phyloP scores from a whole-genome alignment of 2,329 filamentous ascomycete genomes.

The Lizonia empirigonia region DNA sequence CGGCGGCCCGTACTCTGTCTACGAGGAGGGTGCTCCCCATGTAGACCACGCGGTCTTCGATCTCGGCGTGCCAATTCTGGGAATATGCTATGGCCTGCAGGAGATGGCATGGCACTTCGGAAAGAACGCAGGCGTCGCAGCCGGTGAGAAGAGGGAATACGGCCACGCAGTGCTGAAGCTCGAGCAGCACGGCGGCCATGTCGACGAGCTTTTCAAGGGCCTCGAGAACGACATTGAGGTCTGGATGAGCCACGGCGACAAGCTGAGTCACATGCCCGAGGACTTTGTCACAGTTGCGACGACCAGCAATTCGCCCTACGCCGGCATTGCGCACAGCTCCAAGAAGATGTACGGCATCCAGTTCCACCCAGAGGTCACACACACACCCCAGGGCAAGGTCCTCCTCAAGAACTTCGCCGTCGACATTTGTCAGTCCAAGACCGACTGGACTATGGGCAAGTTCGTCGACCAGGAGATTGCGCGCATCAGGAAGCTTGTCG shows the following conservation, averaged over 20 bases:
- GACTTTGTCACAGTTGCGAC: constrained; percentile 75
- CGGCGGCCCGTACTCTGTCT: constrained; percentile 78
- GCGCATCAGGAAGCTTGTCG: constrained; percentile 81
- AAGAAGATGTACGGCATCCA: constrained; percentile 82
- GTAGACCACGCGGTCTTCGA: constrained; percentile 84
- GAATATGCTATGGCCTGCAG: constrained; percentile 70
- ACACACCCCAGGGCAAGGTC: constrained; percentile 71
- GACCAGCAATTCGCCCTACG: constrained; percentile 77
- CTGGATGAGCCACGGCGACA: constrained; percentile 91
- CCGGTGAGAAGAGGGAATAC: constrained; percentile 72
- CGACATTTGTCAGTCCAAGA: constrained; percentile 75
- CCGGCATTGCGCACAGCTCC: constrained; percentile 74
- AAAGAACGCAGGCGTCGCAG: constrained; percentile 65
- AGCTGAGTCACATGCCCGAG: constrained; percentile 74
- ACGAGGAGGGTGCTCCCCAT: constrained; percentile 76
- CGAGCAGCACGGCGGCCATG: constrained; percentile 62
- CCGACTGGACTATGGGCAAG: constrained; percentile 84
- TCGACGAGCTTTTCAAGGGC: constrained; percentile 79
- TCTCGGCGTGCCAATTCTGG: constrained; percentile 65
- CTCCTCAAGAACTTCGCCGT: constrained; percentile 84
- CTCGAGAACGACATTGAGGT: constrained; percentile 73
- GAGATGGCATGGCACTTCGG: constrained; percentile 75
- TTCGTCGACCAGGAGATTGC: constrained; percentile 82
- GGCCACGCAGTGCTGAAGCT: constrained; percentile 71
- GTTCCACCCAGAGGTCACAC: constrained; percentile 85